Percentiles rank a stretch among this genome's conserved stretches.
phyloP scores from a whole-genome alignment of 768 basidiomycete species.

The Wakefieldia striispora region DNA sequence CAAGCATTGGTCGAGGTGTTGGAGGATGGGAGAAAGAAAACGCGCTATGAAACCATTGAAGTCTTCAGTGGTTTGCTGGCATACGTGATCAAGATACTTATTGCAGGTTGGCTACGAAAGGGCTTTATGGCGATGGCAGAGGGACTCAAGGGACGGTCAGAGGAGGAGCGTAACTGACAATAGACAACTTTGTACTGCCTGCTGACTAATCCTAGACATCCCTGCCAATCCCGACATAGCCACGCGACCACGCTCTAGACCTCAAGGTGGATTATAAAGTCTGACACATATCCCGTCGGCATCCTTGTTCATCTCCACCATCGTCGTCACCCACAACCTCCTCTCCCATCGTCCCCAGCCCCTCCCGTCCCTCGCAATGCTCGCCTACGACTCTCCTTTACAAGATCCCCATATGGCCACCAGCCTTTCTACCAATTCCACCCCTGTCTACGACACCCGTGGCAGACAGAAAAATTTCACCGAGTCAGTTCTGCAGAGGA shows the following conservation, averaged over 20 bases:
- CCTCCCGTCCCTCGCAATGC: conserved; percentile 12
- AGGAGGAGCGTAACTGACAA: conserved; percentile 23
- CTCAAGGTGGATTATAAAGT: conserved; percentile 16
- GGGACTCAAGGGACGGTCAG: conserved; percentile 52
- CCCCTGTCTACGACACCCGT: conserved; percentile 37
- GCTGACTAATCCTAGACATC: conserved; percentile 25
- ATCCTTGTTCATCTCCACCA: neutral
- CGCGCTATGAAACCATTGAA: conserved; percentile 63
- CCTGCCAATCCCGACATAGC: conserved; percentile 25
- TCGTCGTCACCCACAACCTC: no score
- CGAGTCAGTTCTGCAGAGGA: conserved; percentile 47
- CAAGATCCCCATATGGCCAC: conserved; percentile 12
- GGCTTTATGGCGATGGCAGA: conserved; percentile 57
- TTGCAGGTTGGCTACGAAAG: conserved; percentile 40
- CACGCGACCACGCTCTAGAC: conserved; percentile 24
- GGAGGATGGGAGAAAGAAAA: conserved; percentile 44
- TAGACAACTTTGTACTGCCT: neutral
- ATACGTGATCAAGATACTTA: conserved; percentile 47
- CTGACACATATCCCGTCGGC: conserved; percentile 11
- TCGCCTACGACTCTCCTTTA: conserved; percentile 13
- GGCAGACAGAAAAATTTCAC: conserved; percentile 44
- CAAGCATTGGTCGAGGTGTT: conserved; percentile 50
- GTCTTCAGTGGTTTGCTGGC: conserved; percentile 57
- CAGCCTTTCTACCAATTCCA: conserved; percentile 10
- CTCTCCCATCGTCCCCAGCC: neutral